These are phyloP conservation scores for Fusarium acutatum DNA, from an alignment of 2,329 filamentous ascomycete genomes.

Conservation along the genomic window DNA sequence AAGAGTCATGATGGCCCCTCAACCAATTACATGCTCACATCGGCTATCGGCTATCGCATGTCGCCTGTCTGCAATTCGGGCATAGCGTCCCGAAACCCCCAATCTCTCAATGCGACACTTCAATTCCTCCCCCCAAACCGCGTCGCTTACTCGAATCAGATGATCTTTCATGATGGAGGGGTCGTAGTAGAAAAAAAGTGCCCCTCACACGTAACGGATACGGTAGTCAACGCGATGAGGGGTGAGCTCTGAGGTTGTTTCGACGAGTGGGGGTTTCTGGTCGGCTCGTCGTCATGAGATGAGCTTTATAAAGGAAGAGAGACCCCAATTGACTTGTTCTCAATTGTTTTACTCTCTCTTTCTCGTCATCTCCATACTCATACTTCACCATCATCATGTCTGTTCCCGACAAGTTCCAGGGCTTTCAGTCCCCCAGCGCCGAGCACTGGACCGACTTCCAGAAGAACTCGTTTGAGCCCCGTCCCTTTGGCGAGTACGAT, in stretches of 20 bases:
- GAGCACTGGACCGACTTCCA: constrained; percentile 68
- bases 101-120: constrained; percentile 20
- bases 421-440: constrained; percentile 66
- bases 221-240: constrained; percentile 16
- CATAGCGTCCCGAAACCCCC: constrained; percentile 31
- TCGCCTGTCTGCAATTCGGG: constrained; percentile 19
- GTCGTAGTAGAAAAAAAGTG: not conserved
- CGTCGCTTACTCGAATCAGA: constrained; percentile 3
- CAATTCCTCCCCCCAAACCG: constrained; percentile 22
- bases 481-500: constrained; percentile 87
- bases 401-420: constrained; percentile 67
- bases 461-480: constrained; percentile 81
- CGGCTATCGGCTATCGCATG: constrained; percentile 23
- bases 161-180: constrained; percentile 18
- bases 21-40: constrained; percentile 2
- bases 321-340: constrained; percentile 5
- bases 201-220: constrained; percentile 29
- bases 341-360: not conserved
- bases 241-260: constrained; percentile 10
- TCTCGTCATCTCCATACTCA: not conserved
- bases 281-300: constrained; percentile 3
- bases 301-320: constrained; percentile 25
- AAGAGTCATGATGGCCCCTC: constrained; percentile 29
- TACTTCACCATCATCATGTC: constrained; percentile 50
- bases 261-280: constrained; percentile 24